Percentiles rank a stretch among this genome's conserved stretches.
These are phyloP conservation scores for Vitis hybrid DNA, from an alignment of 177 flowering plant species.

Conservation along the genomic window DNA sequence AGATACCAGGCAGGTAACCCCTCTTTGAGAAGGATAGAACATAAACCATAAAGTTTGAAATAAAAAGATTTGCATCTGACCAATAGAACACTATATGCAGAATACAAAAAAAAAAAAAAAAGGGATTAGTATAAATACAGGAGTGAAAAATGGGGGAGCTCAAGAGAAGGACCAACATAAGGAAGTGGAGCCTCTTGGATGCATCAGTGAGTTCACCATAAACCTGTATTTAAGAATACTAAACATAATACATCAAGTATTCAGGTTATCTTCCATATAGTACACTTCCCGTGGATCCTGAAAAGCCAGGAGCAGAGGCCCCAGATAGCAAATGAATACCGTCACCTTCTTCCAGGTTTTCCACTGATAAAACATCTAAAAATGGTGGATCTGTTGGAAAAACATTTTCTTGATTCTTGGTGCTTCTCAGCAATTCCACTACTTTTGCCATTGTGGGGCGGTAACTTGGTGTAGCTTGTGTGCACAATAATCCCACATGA, in stretches of 20 bases:
- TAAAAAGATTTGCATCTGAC: too few relatives aligned
- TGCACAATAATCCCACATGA: conserved; percentile 18
- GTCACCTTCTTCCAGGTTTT: background rate
- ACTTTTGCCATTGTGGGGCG: conserved; percentile 18
- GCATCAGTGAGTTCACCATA: background rate
- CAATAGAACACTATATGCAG: too few relatives aligned
- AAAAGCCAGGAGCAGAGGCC: conserved; percentile 1
- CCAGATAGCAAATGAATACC: conserved; percentile 1
- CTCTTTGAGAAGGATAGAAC: too few relatives aligned
- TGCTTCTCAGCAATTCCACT: conserved; percentile 12
- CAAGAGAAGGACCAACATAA: background rate
- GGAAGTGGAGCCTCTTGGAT: background rate
- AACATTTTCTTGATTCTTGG: background rate
- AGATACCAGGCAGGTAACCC: too few relatives aligned
- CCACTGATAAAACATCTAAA: conserved; percentile 5
- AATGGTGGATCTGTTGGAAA: conserved; percentile 17
- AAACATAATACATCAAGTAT: background rate
- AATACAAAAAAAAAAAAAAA: too few relatives aligned
- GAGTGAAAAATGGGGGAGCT: background rate
- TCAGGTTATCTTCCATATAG: background rate
- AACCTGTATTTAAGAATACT: background rate
- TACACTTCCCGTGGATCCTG: conserved; percentile 9
- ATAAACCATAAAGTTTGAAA: too few relatives aligned
- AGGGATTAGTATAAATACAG: background rate
- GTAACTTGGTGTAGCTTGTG: conserved; percentile 11